Evolutionary conservation across 2,329 filamentous ascomycete genomes (phyloP), one percentile per base, ranked within the genome.

Genomic region (Xylariaceae sp.): DNA sequence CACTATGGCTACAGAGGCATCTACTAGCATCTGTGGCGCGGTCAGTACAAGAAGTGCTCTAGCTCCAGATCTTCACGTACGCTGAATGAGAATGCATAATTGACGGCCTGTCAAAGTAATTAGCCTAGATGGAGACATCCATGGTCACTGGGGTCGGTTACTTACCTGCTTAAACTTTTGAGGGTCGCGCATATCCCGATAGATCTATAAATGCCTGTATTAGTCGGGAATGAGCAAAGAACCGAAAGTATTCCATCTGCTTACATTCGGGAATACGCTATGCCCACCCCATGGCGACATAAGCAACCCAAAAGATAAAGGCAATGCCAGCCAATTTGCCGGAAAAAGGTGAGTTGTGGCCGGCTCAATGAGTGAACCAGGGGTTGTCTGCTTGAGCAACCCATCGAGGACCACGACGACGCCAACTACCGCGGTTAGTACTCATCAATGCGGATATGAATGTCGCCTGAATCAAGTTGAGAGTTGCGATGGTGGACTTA

Each of bases 251-350:
- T 26, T 10, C 21, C 59, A 71, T 34, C 32, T 34, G 13, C 32
- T 64, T 68, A 80, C 79, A 68, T 95, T 96, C 2, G 92, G 92
- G 63, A 97, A 96, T 18, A 85, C 80, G 43, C 80, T 78, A 62
- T 85, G 81, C 8, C 81, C 81, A 21, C 80, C 80, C 80, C 81
- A 84, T 1, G 81, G 81, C 19, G 80, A 92, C 84, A 96, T 95
- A 40, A 97, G 81, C 1, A 97, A 79, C 19, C 92, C 92, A 64
- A 96, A 90, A 9, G 89, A 90, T 16, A 97, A 78, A 2, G 92
- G 92, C 13, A 99, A 72, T 0, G 91, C 90, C 57, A 84, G 76
- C 92, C 92, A 96, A 66, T 94, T 91, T 8, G 81, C 78, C 0
- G 92, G 94, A 58, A 96, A 88, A 19, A 95, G 75, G 68, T 89